Conservation (phyloP, 306 rosid genomes). For the Gynostemma pentaphyllum region DNA sequence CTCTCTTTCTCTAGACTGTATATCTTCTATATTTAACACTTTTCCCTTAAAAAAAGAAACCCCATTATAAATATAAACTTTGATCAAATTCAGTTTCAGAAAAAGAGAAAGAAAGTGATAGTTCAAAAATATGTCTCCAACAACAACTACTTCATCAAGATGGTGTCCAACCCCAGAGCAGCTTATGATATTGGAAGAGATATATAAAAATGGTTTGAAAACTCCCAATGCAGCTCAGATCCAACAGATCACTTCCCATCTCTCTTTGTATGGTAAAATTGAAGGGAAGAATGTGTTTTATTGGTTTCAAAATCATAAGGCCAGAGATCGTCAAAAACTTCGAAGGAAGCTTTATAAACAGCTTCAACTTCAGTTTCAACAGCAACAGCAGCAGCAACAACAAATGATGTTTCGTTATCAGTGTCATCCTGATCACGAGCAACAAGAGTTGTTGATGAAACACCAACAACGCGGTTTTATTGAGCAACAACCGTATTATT, state of each 20-base stretch:
- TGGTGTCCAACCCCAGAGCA: constrained; percentile 96
- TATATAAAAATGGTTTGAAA: constrained; percentile 64
- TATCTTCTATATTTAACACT: constrained; percentile 20
- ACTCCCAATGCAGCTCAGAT: constrained; percentile 86
- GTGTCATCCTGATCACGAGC: no score
- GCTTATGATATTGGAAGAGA: constrained; percentile 79
- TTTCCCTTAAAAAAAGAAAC: not conserved
- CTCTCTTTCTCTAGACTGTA: constrained; percentile 2
- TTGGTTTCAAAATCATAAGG: constrained; percentile 98
- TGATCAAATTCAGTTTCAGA: no score
- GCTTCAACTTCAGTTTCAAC: constrained; percentile 45
- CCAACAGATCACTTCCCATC: constrained; percentile 75
- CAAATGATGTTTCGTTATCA: no score
- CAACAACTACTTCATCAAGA: constrained; percentile 40
- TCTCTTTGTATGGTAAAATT: constrained; percentile 77
- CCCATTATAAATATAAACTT: no score
- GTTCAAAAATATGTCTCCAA: constrained; percentile 37
- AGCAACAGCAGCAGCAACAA: no score
- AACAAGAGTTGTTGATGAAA: not conserved
- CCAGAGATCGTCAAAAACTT: constrained; percentile 80
- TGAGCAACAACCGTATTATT: not conserved
- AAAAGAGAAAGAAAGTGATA: not conserved
- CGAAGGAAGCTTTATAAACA: constrained; percentile 71
- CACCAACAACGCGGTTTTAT: not conserved
- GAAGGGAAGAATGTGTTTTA: constrained; percentile 91